A percentile compares a stretch with the other conserved stretches of the same genome.
Evolutionary conservation across 2,329 filamentous ascomycete genomes (phyloP).

Genomic region (Westerdykella aurantiaca): DNA sequence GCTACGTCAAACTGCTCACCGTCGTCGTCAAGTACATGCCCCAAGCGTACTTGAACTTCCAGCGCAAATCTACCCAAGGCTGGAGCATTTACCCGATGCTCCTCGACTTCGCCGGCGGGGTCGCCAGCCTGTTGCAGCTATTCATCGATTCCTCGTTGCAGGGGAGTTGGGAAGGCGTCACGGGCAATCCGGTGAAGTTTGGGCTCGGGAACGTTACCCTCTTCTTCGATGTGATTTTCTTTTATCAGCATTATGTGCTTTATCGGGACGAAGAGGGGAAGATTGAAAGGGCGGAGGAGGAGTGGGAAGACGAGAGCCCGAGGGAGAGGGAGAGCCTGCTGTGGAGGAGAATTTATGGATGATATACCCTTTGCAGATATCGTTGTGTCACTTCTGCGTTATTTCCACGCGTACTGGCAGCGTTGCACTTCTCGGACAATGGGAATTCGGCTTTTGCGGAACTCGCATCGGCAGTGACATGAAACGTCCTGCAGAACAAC

Average conservation of each 20-base stretch:
- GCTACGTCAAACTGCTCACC: constrained; percentile 82
- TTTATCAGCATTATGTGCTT: constrained; percentile 80
- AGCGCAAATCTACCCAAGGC: constrained; percentile 75
- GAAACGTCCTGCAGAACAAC: no score
- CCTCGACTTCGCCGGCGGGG: constrained; percentile 73
- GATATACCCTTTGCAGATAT: no score
- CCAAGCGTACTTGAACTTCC: constrained; percentile 63
- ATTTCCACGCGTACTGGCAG: no score
- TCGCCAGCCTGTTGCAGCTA: constrained; percentile 76
- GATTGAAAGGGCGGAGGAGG: constrained; percentile 23
- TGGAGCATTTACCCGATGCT: constrained; percentile 85
- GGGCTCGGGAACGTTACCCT: constrained; percentile 79
- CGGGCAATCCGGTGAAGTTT: constrained; percentile 88
- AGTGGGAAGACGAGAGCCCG: constrained; percentile 9
- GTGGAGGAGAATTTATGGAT: no score
- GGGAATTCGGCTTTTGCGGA: no score
- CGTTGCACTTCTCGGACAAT: no score
- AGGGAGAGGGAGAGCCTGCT: constrained; percentile 10
- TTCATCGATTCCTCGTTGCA: constrained; percentile 79
- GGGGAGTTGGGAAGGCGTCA: constrained; percentile 83
- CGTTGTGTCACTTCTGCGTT: no score
- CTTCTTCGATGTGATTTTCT: constrained; percentile 79
- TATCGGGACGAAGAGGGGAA: constrained; percentile 46
- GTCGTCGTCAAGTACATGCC: constrained; percentile 92
- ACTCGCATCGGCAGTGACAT: no score